phyloP scores from a whole-genome alignment of 2,329 filamentous ascomycete genomes.

The Biscogniauxia mediterranea region DNA sequence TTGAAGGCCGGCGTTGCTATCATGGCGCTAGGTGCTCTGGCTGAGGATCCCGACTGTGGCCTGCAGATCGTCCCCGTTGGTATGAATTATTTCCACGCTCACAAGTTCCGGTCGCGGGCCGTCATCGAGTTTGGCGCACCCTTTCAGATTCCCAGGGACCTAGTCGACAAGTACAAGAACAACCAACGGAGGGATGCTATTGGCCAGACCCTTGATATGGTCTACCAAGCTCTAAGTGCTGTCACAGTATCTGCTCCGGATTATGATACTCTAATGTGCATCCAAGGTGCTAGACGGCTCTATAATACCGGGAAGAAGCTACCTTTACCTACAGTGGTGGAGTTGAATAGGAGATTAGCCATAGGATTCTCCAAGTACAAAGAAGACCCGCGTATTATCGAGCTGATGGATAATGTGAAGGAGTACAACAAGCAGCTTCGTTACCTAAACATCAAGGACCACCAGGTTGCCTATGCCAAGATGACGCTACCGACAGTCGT shows the following conservation, averaged over 20 bases:
- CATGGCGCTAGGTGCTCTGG: constrained; percentile 91
- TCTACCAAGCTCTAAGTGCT: constrained; percentile 79
- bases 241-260: constrained; percentile 92
- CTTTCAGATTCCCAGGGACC: constrained; percentile 76
- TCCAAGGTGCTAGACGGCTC: constrained; percentile 87
- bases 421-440: constrained; percentile 85
- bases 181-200: constrained; percentile 86
- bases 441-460: constrained; percentile 84
- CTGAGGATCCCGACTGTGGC: constrained; percentile 80
- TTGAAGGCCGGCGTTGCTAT: constrained; percentile 96
- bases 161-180: constrained; percentile 81
- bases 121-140: constrained; percentile 94
- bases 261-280: constrained; percentile 95
- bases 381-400: constrained; percentile 78
- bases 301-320: constrained; percentile 96
- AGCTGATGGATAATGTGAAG: constrained; percentile 71
- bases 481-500: constrained; percentile 77
- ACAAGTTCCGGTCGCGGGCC: constrained; percentile 95
- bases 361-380: constrained; percentile 92
- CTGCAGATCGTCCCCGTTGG: constrained; percentile 94
- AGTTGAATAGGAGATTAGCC: constrained; percentile 87
- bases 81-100: constrained; percentile 99
- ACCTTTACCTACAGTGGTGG: constrained; percentile 86
- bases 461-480: constrained; percentile 89
- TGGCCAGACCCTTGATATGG: constrained; percentile 77